phyloP scores from a whole-genome alignment of 768 basidiomycete species.

The Podaxis mareebaensis region DNA sequence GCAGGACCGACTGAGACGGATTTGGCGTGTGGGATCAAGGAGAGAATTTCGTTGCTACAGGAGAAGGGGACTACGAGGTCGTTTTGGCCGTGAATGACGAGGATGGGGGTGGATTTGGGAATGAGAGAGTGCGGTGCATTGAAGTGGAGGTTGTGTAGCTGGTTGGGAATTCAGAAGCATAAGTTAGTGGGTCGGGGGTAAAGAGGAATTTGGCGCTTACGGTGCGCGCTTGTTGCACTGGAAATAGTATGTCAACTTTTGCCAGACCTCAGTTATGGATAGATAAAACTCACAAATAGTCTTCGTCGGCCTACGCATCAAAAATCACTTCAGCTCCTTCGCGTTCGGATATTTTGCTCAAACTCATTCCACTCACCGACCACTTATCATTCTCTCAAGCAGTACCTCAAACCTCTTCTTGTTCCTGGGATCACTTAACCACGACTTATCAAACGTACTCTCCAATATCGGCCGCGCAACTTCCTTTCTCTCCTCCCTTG shows the following conservation, averaged over 20 bases:
- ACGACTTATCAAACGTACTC: constrained; percentile 13
- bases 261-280: neutral
- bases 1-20: too few relatives aligned
- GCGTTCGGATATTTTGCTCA: neutral
- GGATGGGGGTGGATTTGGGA: constrained; percentile 30
- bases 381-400: constrained; percentile 18
- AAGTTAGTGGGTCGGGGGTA: too few relatives aligned
- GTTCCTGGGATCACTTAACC: constrained; percentile 16
- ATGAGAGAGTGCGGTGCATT: constrained; percentile 13
- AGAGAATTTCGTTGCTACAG: neutral
- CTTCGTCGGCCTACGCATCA: constrained; percentile 11
- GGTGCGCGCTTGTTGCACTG: constrained; percentile 19
- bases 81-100: constrained; percentile 42
- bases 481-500: constrained; percentile 17
- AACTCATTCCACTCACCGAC: neutral
- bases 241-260: neutral
- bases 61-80: constrained; percentile 40
- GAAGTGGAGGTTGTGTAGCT: neutral
- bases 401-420: constrained; percentile 13
- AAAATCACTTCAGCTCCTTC: neutral
- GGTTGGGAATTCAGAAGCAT: too few relatives aligned
- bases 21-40: neutral
- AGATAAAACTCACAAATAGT: constrained; percentile 16
- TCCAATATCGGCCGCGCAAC: constrained; percentile 16
- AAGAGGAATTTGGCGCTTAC: constrained; percentile 15